phyloP scores from a whole-genome alignment of 108 stramenopile genomes.

The Aurantiochytrium sp. region DNA sequence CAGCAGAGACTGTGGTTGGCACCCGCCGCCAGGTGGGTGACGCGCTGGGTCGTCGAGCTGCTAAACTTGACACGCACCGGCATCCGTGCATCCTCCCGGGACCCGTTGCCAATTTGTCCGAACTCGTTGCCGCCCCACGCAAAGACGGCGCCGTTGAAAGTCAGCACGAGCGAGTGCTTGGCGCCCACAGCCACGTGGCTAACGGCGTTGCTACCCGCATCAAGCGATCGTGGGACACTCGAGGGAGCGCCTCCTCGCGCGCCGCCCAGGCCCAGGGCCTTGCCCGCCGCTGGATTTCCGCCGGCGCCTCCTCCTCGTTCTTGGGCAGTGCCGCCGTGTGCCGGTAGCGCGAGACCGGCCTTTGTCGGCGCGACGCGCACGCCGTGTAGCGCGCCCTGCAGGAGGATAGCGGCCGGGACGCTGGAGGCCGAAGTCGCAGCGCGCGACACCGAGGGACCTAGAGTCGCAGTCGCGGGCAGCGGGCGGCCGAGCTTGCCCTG shows the following conservation, averaged over 20 bases:
- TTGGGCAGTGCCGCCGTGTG: too few species aligned
- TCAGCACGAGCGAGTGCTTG: neutral
- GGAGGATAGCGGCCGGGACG: too few species aligned
- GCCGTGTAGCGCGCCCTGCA: neutral
- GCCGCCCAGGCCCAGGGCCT: too few species aligned
- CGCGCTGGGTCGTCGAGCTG: neutral
- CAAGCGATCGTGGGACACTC: neutral
- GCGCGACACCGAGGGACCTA: too few species aligned
- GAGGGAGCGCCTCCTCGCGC: neutral
- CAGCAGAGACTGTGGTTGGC: constrained; percentile 21
- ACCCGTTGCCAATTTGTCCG: neutral
- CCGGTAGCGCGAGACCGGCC: too few species aligned
- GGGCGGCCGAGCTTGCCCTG: neutral
- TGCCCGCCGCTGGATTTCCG: too few species aligned
- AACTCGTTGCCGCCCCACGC: constrained; percentile 19
- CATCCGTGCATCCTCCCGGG: neutral
- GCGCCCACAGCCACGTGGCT: neutral
- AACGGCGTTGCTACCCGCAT: neutral
- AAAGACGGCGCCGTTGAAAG: neutral
- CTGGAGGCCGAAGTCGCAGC: too few species aligned
- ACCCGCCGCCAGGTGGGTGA: neutral
- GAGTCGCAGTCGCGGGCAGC: too few species aligned
- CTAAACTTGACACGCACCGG: neutral
- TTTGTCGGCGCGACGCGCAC: neutral
- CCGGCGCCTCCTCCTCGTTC: too few species aligned